A percentile compares a stretch with the other conserved stretches of the same genome.
phyloP scores from a whole-genome alignment of 208 protist species.

The Naegleria lovaniensis region DNA sequence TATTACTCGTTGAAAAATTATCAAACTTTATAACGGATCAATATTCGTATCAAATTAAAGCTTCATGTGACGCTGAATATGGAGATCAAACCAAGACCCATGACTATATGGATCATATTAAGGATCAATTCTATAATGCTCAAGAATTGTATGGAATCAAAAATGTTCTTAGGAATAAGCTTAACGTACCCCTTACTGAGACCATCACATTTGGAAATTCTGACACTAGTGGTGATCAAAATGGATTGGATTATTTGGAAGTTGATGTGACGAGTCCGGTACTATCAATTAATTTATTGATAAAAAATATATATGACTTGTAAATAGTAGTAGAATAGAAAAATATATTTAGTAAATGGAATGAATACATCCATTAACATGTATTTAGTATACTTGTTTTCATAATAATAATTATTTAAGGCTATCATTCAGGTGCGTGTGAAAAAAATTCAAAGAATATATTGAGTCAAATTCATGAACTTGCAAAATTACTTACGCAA shows the following conservation, averaged over 20 bases:
- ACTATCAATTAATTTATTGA: background rate
- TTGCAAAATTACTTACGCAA: background rate
- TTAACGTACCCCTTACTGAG: background rate
- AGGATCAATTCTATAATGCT: background rate
- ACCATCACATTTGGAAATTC: background rate
- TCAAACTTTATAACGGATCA: background rate
- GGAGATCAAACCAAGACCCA: background rate
- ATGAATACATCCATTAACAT: too few relatives aligned
- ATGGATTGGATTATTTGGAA: background rate
- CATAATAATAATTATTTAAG: too few relatives aligned
- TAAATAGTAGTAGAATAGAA: background rate
- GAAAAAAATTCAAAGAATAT: too few relatives aligned
- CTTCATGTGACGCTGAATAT: background rate
- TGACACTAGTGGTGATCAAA: background rate
- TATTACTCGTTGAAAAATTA: background rate
- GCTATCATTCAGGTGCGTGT: too few relatives aligned
- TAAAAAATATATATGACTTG: background rate
- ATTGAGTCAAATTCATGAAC: too few relatives aligned
- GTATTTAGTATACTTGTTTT: too few relatives aligned
- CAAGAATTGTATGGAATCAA: background rate
- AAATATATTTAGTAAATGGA: background rate
- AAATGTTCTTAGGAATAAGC: background rate
- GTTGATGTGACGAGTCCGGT: background rate
- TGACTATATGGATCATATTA: background rate
- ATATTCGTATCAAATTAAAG: background rate